Evolutionary conservation across 2,329 filamentous ascomycete genomes (phyloP), one percentile per base, ranked within the genome.

Genomic region (Metarhizium humberi): DNA sequence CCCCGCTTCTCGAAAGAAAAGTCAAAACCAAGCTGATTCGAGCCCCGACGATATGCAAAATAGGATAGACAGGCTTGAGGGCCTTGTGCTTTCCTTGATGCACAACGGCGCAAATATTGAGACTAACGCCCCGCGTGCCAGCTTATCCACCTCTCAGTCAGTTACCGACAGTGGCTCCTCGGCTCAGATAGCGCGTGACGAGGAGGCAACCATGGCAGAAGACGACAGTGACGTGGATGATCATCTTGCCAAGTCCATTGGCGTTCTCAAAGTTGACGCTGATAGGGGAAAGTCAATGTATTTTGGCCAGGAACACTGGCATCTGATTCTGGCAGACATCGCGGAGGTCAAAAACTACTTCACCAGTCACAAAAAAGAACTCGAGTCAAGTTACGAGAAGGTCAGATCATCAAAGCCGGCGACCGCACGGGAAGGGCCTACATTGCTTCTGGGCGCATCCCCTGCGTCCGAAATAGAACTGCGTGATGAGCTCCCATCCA

Each of bases 41-140:
- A 84, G 72, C 63, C 90, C 92, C 51, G 92, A 96, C 78, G 92
- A 96, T 72, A 96, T 97, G 92, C 92, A 97, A 75, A 95, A 95
- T 68, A 88, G 94, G 69, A 97, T 97, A 74, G 92, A 97, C 75
- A 84, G 92, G 64, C 79, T 97, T 61, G 92, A 97, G 78, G 88
- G 89, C 63, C 76, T 97, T 69, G 92, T 97, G 58, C 74, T 97
- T 61, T 95, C 90, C 32, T 73, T 97, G 67, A 96, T 97, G 92
- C 92, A 92, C 66, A 92, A 89, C 69, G 90, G 90, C 56, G 74
- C 80, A 60, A 76, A 74, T 53, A 66, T 78, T 54, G 77, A 81
- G 50, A 60, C 71, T 8, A 66, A 73, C 11, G 63, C 63, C 52
- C 63, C 66, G 14, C 65, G 62, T 32, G 64, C 61, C 49, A 62